phyloP scores from a whole-genome alignment of 345 rosid species.

The Iberis pinnata region DNA sequence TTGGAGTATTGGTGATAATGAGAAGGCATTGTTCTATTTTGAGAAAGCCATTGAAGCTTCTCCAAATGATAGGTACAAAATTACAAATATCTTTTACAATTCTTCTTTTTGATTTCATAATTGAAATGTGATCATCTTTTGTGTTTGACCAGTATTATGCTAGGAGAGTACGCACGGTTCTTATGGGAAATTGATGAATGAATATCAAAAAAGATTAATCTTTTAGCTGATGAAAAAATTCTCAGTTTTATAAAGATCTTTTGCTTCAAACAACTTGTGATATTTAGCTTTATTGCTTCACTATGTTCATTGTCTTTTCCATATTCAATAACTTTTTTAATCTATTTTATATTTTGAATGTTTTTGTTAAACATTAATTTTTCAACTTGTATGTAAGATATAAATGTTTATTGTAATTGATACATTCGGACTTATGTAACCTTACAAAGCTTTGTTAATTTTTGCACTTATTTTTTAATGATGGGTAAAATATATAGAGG shows the following conservation, averaged over 20 bases:
- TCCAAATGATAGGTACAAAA: conserved; percentile 52
- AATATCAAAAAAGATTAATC: neutral
- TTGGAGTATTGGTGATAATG: conserved; percentile 55
- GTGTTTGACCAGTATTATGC: conserved; percentile 39
- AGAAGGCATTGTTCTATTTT: conserved; percentile 52
- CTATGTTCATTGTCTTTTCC: too few species aligned
- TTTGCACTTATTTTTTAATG: too few species aligned
- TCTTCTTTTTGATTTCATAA: neutral
- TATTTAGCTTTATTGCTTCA: too few species aligned
- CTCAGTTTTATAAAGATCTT: conserved; percentile 6
- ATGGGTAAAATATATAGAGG: too few species aligned
- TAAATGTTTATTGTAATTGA: too few species aligned
- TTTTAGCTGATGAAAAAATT: neutral
- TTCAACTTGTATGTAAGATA: too few species aligned
- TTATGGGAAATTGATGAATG: conserved; percentile 55
- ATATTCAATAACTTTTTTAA: too few species aligned
- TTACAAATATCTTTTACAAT: neutral
- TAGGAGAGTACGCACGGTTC: conserved; percentile 72
- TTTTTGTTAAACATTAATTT: too few species aligned
- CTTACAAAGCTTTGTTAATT: too few species aligned
- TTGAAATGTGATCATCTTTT: conserved; percentile 2
- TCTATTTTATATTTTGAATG: too few species aligned
- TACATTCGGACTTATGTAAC: too few species aligned
- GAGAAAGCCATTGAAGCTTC: conserved; percentile 56
- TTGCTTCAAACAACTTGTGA: too few species aligned